phyloP scores from a whole-genome alignment of 2,329 filamentous ascomycete species.

The Pyricularia sp. region DNA sequence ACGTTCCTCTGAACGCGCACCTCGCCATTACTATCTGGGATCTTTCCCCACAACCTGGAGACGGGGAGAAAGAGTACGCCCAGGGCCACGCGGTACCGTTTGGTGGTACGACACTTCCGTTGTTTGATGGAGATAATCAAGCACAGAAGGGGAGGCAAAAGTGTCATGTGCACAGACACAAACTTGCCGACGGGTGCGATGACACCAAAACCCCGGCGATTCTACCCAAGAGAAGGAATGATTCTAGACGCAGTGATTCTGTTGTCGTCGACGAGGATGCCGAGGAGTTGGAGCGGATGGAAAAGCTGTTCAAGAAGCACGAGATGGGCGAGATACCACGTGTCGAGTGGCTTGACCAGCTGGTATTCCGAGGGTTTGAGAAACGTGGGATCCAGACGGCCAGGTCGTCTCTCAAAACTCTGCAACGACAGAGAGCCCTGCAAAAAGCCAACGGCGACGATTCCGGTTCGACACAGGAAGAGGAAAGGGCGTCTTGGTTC shows the following conservation, averaged over 20 bases:
- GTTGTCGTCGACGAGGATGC: constrained; percentile 51
- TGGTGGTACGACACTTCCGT: constrained; percentile 76
- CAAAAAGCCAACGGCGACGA: constrained; percentile 19
- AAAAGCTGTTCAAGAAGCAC: constrained; percentile 88
- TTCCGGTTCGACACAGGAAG: constrained; percentile 23
- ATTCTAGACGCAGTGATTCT: constrained; percentile 30
- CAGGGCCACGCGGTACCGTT: constrained; percentile 77
- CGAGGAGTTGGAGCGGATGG: constrained; percentile 81
- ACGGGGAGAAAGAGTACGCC: constrained; percentile 46
- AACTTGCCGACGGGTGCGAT: constrained; percentile 73
- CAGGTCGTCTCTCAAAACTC: constrained; percentile 46
- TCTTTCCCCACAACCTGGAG: constrained; percentile 62
- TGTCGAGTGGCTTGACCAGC: constrained; percentile 88
- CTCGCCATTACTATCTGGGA: constrained; percentile 95
- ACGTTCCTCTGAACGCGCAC: constrained; percentile 67
- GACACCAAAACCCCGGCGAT: constrained; percentile 66
- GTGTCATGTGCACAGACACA: constrained; percentile 71
- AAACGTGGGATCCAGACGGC: constrained; percentile 56
- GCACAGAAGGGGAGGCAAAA: constrained; percentile 86
- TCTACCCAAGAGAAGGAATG: constrained; percentile 36
- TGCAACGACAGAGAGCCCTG: constrained; percentile 29
- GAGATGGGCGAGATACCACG: constrained; percentile 93
- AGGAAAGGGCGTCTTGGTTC: constrained; percentile 45
- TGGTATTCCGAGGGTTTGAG: constrained; percentile 84
- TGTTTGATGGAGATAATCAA: constrained; percentile 91